phyloP scores from a whole-genome alignment of 164 flowering plant genomes.

The Magnolia changhungtana region DNA sequence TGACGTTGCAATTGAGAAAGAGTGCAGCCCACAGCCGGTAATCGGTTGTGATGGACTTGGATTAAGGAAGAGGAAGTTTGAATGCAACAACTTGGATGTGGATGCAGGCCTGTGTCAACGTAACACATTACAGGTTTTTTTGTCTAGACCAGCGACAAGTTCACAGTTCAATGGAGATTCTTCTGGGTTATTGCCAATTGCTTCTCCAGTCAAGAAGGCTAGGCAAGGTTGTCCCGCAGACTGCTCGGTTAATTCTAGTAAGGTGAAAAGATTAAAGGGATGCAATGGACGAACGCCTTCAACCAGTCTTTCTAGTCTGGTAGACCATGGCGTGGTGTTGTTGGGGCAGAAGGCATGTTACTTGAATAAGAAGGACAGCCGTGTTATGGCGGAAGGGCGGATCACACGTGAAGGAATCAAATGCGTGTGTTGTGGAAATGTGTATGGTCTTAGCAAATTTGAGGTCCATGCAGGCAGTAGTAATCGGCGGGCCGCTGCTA shows the following conservation, averaged over 20 bases:
- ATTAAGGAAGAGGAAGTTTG: neutral
- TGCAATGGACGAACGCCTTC: slow-evolving; percentile 32
- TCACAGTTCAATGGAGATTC: slow-evolving; percentile 5
- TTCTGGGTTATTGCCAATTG: slow-evolving; percentile 14
- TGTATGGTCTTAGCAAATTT: slow-evolving; percentile 47
- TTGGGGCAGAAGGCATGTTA: slow-evolving; percentile 59
- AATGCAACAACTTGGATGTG: neutral
- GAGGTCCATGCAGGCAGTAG: slow-evolving; percentile 65
- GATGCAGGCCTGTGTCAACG: neutral
- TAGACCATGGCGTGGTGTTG: slow-evolving; percentile 56
- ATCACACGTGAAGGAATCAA: slow-evolving; percentile 69
- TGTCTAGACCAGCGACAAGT: slow-evolving; percentile 6
- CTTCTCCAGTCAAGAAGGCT: slow-evolving; percentile 50
- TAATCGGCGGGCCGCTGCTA: slow-evolving; percentile 41
- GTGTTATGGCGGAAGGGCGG: slow-evolving; percentile 40
- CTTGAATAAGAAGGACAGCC: slow-evolving; percentile 17
- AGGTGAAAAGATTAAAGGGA: slow-evolving; percentile 45
- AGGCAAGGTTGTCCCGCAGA: slow-evolving; percentile 26
- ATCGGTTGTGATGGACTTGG: neutral
- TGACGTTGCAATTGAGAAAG: neutral
- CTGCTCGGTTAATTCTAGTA: slow-evolving; percentile 22
- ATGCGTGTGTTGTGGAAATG: slow-evolving; percentile 67
- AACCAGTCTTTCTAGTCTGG: slow-evolving; percentile 70
- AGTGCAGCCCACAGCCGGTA: neutral
- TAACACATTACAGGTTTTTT: slow-evolving; percentile 5